Percentiles rank a stretch among this genome's conserved stretches.
Conservation (phyloP, 2,329 filamentous ascomycete genomes). For the Botrytis galanthina region DNA sequence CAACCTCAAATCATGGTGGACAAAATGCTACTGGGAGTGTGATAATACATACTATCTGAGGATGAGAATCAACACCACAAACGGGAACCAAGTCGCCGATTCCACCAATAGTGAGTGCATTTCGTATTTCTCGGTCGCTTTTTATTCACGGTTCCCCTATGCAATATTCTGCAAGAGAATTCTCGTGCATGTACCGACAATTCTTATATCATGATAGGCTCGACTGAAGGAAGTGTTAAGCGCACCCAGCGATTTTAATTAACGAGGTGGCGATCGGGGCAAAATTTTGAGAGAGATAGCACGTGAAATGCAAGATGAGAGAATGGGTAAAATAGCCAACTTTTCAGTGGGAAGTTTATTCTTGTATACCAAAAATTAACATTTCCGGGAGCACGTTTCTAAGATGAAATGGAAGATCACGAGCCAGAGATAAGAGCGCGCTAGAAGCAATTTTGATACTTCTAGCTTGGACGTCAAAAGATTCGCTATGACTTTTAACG, state of each 20-base stretch:
- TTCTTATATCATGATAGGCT: constrained; percentile 5
- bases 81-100: constrained; percentile 47
- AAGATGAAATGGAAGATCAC: background rate
- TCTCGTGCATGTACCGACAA: background rate
- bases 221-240: background rate
- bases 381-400: background rate
- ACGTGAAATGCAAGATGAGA: background rate
- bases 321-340: background rate
- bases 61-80: constrained; percentile 34
- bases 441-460: constrained; percentile 11
- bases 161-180: background rate
- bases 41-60: constrained; percentile 40
- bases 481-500: background rate
- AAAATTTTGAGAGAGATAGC: background rate
- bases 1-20: background rate
- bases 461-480: background rate
- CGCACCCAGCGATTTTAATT: background rate
- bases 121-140: background rate
- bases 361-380: background rate
- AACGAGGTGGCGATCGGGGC: background rate
- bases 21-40: background rate
- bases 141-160: background rate
- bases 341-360: background rate
- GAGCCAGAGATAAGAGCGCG: background rate
- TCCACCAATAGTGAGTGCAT: constrained; percentile 35